Conservation (phyloP, 148 eudicot genomes). For the Oxyria digyna region DNA sequence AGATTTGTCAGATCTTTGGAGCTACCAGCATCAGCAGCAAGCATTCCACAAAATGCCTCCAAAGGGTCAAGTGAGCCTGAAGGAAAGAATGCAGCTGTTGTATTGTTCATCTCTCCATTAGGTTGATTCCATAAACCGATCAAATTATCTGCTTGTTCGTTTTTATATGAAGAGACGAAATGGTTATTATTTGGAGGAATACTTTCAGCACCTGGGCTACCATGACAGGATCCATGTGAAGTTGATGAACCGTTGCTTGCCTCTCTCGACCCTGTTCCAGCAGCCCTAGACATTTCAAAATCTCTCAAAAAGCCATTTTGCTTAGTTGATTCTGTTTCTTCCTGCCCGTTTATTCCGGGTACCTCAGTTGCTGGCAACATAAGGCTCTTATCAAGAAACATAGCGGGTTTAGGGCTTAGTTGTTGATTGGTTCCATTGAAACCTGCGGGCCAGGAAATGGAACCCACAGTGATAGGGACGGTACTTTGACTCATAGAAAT, state of each 20-base stretch:
- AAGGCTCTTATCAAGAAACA: neutral
- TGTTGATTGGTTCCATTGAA: slow-evolving; percentile 32
- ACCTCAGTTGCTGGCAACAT: slow-evolving; percentile 22
- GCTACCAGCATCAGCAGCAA: slow-evolving; percentile 62
- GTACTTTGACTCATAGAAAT: slow-evolving; percentile 44
- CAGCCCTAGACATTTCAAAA: slow-evolving; percentile 13
- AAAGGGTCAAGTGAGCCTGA: slow-evolving; percentile 17
- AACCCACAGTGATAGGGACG: slow-evolving; percentile 38
- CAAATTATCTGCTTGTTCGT: slow-evolving; percentile 21
- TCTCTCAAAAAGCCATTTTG: slow-evolving; percentile 16
- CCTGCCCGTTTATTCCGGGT: slow-evolving; percentile 22
- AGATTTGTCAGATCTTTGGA: slow-evolving; percentile 55
- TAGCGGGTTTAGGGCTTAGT: slow-evolving; percentile 22
- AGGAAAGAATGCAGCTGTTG: slow-evolving; percentile 17
- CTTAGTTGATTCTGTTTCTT: slow-evolving; percentile 15
- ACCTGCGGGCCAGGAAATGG: slow-evolving; percentile 54
- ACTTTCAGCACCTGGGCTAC: slow-evolving; percentile 37
- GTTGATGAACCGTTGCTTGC: slow-evolving; percentile 50
- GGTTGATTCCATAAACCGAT: slow-evolving; percentile 20
- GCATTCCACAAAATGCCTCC: slow-evolving; percentile 35
- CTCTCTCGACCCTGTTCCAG: slow-evolving; percentile 47
- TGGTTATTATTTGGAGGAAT: slow-evolving; percentile 1
- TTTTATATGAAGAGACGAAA: neutral
- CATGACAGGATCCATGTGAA: slow-evolving; percentile 68
- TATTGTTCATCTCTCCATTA: slow-evolving; percentile 19